These are phyloP conservation scores for Globisporangium splendens DNA, from an alignment of 352 stramenopile species.

Conservation along the genomic window DNA sequence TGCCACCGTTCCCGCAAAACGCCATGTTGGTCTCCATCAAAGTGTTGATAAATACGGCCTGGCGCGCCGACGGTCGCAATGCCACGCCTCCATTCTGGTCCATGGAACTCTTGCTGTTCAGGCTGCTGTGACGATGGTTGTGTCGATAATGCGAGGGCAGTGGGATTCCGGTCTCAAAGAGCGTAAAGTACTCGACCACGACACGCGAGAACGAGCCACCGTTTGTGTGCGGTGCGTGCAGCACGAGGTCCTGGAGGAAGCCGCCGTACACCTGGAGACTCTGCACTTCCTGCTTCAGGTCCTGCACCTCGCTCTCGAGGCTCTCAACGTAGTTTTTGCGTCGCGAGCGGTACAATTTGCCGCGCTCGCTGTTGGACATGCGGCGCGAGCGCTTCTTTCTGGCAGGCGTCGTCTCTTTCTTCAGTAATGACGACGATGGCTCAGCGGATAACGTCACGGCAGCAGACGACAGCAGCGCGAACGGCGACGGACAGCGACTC, in stretches of 20 bases:
- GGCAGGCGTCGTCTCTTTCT: slow-evolving; percentile 2
- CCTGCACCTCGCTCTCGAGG: slow-evolving; percentile 21
- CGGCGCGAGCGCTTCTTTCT: slow-evolving; percentile 9
- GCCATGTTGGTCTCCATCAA: slow-evolving; percentile 13
- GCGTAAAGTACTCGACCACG: slow-evolving; percentile 13
- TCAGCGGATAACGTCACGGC: too few species aligned
- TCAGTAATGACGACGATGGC: not conserved
- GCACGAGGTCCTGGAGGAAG: slow-evolving; percentile 16
- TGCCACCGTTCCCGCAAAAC: slow-evolving; percentile 12
- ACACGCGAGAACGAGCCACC: slow-evolving; percentile 10
- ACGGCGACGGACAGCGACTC: not conserved
- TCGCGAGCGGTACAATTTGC: slow-evolving; percentile 31
- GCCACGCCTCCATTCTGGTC: not conserved
- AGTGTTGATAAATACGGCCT: slow-evolving; percentile 11
- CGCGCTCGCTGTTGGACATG: slow-evolving; percentile 35
- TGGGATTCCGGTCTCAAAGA: slow-evolving; percentile 7
- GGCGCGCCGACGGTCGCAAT: slow-evolving; percentile 9
- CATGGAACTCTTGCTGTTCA: too few species aligned
- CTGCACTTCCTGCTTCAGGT: slow-evolving; percentile 20
- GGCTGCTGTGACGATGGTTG: too few species aligned
- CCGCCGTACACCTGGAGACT: slow-evolving; percentile 19
- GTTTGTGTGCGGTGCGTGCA: slow-evolving; percentile 2
- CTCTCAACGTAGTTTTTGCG: slow-evolving; percentile 29
- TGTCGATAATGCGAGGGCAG: not conserved
- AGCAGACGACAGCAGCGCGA: slow-evolving; percentile 4